These are phyloP conservation scores for Talaromyces liani DNA, from an alignment of 495 filamentous ascomycete species.

Conservation along the genomic window DNA sequence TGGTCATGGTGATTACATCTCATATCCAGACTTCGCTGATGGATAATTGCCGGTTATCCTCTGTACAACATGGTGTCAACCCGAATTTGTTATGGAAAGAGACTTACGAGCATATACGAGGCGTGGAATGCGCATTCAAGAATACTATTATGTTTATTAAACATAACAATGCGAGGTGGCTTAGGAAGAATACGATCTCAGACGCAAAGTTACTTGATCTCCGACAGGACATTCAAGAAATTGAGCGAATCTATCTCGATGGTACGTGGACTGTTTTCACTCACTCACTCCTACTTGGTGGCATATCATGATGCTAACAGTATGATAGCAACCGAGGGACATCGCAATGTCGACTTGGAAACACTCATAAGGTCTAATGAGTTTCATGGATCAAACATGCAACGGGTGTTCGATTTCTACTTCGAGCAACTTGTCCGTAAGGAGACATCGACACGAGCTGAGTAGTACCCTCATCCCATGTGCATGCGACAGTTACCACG, in stretches of 20 bases:
- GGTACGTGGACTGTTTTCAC: background rate
- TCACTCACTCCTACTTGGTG: too few relatives aligned
- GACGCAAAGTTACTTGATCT: background rate
- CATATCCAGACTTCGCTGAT: slow-evolving; percentile 9
- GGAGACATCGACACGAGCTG: background rate
- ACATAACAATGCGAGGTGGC: background rate
- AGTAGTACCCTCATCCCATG: background rate
- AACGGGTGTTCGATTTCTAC: background rate
- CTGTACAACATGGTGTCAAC: background rate
- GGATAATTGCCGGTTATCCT: slow-evolving; percentile 5
- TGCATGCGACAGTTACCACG: background rate
- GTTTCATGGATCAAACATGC: background rate
- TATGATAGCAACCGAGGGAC: background rate
- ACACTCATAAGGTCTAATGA: background rate
- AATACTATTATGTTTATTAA: background rate
- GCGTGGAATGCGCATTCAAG: slow-evolving; percentile 2
- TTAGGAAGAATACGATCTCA: background rate
- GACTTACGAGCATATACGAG: slow-evolving; percentile 1
- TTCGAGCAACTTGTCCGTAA: background rate
- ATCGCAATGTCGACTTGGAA: background rate
- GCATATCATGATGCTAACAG: background rate
- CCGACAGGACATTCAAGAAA: background rate
- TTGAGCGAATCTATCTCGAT: background rate
- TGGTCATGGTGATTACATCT: slow-evolving; percentile 2
- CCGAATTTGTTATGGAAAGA: background rate